These are phyloP conservation scores for Fusarium tanahbumbuense DNA, from an alignment of 2,329 filamentous ascomycete genomes.

Conservation along the genomic window DNA sequence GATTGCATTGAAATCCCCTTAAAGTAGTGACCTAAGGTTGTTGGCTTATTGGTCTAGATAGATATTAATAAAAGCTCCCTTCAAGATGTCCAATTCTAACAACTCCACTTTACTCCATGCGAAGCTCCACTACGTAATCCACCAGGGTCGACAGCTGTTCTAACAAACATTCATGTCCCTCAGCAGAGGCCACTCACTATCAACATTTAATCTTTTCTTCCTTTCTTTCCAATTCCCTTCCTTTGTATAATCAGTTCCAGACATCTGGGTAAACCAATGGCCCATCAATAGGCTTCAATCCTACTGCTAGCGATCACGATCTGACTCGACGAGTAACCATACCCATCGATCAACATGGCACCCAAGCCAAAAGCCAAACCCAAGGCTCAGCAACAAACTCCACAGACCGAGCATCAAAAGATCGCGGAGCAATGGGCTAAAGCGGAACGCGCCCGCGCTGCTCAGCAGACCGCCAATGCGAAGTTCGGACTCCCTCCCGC, in stretches of 20 bases:
- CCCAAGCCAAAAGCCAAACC: slow-evolving; percentile 42
- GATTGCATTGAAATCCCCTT: neutral
- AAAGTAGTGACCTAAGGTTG: neutral
- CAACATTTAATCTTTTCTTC: slow-evolving; percentile 10
- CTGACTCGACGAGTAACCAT: slow-evolving; percentile 14
- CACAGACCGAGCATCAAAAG: slow-evolving; percentile 60
- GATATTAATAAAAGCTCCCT: slow-evolving; percentile 11
- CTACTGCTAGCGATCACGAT: slow-evolving; percentile 26
- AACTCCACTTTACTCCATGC: slow-evolving; percentile 25
- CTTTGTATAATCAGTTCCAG: slow-evolving; percentile 23
- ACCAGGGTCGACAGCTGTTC: slow-evolving; percentile 30
- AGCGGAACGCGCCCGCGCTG: slow-evolving; percentile 63
- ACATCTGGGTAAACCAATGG: slow-evolving; percentile 45
- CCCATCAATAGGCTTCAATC: slow-evolving; percentile 25
- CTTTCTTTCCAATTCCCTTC: slow-evolving; percentile 4
- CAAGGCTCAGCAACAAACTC: slow-evolving; percentile 41
- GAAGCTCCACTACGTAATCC: slow-evolving; percentile 43
- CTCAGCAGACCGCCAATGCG: slow-evolving; percentile 52
- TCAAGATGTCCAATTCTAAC: slow-evolving; percentile 4
- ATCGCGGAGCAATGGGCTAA: slow-evolving; percentile 66
- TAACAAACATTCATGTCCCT: slow-evolving; percentile 32
- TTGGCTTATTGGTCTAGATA: slow-evolving; percentile 6
- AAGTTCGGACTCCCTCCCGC: slow-evolving; percentile 49
- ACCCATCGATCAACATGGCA: slow-evolving; percentile 48
- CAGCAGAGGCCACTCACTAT: slow-evolving; percentile 37